Conservation (phyloP, 352 stramenopile species). For the Poterioochromonas sp. region DNA sequence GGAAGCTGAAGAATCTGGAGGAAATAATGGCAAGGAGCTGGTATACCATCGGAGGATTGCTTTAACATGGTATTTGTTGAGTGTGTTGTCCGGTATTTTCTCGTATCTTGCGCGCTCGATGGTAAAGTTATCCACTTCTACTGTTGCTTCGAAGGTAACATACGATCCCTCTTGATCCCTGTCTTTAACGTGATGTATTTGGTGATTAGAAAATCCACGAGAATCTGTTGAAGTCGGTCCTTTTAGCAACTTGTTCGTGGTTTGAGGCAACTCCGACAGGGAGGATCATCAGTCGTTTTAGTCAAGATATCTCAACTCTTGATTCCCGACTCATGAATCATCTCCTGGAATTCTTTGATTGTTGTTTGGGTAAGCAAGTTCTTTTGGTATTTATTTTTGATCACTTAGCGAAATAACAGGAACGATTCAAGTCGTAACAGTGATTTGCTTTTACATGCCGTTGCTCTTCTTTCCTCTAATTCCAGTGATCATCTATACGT, state of each 20-base stretch:
- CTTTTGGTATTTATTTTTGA: no score
- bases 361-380: no score
- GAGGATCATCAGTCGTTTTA: slow-evolving; percentile 84
- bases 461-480: not conserved
- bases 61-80: not conserved
- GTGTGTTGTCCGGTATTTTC: no score
- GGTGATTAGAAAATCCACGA: not conserved
- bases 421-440: not conserved
- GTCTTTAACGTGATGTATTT: not conserved
- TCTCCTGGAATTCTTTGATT: slow-evolving; percentile 9
- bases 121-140: not conserved
- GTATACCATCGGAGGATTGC: not conserved
- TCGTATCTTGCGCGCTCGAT: no score
- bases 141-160: not conserved
- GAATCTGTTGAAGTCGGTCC: slow-evolving; percentile 49
- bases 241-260: slow-evolving; percentile 64
- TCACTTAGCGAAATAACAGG: no score
- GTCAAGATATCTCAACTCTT: slow-evolving; percentile 58
- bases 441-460: not conserved
- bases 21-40: no score
- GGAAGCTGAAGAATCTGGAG: not conserved
- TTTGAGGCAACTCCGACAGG: slow-evolving; percentile 80
- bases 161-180: not conserved
- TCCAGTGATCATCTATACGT: slow-evolving; percentile 6
- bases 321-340: not conserved